Percentiles rank a stretch among this genome's conserved stretches.
These are phyloP conservation scores for Huntiella omanensis DNA, from an alignment of 2,329 filamentous ascomycete species.

Conservation along the genomic window DNA sequence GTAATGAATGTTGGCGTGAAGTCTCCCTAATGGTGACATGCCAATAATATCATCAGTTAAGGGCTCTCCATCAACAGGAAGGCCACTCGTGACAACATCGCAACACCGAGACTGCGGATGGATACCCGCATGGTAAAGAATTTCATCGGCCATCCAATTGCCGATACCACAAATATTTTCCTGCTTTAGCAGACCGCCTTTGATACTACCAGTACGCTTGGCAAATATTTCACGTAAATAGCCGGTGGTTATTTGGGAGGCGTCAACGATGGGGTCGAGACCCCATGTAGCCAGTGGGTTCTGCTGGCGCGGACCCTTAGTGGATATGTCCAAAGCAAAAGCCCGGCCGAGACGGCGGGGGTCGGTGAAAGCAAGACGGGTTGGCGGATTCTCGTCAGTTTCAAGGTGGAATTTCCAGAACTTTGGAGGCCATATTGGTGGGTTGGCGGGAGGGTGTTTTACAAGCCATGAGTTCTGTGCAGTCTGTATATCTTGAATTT, in stretches of 20 bases:
- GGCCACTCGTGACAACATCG: slow-evolving; percentile 44
- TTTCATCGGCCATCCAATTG: slow-evolving; percentile 94
- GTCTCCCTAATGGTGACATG: slow-evolving; percentile 11
- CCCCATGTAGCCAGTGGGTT: slow-evolving; percentile 80
- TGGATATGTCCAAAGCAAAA: slow-evolving; percentile 64
- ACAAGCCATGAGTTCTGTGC: slow-evolving; percentile 56
- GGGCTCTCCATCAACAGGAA: not conserved
- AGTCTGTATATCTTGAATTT: slow-evolving; percentile 61
- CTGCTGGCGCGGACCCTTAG: slow-evolving; percentile 52
- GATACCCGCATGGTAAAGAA: slow-evolving; percentile 71
- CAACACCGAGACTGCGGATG: slow-evolving; percentile 91
- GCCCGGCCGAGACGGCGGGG: slow-evolving; percentile 61
- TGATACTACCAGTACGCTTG: slow-evolving; percentile 68
- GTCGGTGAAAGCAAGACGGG: slow-evolving; percentile 67
- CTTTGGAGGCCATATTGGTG: slow-evolving; percentile 64
- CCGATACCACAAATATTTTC: slow-evolving; percentile 78
- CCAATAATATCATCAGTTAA: not conserved
- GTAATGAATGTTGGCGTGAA: slow-evolving; percentile 56
- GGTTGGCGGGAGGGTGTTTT: slow-evolving; percentile 40
- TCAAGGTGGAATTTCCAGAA: slow-evolving; percentile 75
- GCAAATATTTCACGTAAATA: slow-evolving; percentile 56
- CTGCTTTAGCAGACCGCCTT: slow-evolving; percentile 77
- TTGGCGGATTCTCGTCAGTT: slow-evolving; percentile 32
- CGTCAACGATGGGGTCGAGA: slow-evolving; percentile 55
- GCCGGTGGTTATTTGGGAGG: slow-evolving; percentile 58